Evolutionary conservation across 2,329 filamentous ascomycete genomes (phyloP), one percentile per base, ranked within the genome.

Genomic region (Neobulgaria alba): DNA sequence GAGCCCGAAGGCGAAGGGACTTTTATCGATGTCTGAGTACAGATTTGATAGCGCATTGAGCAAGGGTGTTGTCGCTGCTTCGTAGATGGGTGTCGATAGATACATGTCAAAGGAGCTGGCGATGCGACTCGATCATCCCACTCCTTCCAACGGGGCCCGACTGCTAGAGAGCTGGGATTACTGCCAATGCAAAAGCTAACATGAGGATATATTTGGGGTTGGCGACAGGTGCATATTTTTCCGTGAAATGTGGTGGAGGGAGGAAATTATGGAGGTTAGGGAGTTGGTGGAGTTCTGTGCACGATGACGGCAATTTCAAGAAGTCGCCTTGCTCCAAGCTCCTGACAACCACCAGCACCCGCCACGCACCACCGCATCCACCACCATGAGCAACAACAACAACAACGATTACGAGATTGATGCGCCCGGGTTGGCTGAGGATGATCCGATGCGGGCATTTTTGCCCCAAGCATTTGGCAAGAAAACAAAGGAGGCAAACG

Each of bases 381-480:
- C 39, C 46, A 54, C 29, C 3, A 79, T 79, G 76, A 74, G 70
- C 55, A 73, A 76, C 63, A 73, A 73, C 52, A n/a, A n/a, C n/a
- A n/a, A n/a, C 23, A 74, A 77, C 38, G 75, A 80, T 34, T 67
- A 70, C 53, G 68, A 74, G 47, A 65, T 81, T 31, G 74, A 79
- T 52, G 64, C 58, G 17, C 68, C 72, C 14, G 67, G 69, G 23
- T 55, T 80, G 46, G 69, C 72, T 23, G 67, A 65, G 15, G 76
- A 86, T 57, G 82, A 87, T 48, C 79, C 80, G 30, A 74, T 90
- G 70, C 75, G 80, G 57, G 73, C 77, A 37, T 93, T 88, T 58
- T 66, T 95, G 46, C 89, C 90, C 0, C 71, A 79, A 2, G 77
- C 85, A 0, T 95, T 96, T 60, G 90, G 90, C 38, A 94, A 90